phyloP scores from a whole-genome alignment of 78 protist genomes.

The Cavenderia fasciculata region DNA sequence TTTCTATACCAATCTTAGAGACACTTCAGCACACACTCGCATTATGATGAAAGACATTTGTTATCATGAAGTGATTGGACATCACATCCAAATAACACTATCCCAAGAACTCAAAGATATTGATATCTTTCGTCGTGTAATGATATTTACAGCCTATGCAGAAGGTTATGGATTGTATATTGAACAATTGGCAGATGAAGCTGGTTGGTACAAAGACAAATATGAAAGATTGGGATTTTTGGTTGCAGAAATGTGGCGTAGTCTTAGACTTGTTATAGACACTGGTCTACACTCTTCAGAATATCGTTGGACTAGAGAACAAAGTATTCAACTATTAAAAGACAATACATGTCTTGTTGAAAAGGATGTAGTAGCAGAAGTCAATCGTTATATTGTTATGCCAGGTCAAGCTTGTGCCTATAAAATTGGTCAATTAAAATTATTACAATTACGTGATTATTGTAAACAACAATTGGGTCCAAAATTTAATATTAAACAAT shows the following conservation, averaged over 20 bases:
- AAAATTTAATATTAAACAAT: constrained; percentile 30
- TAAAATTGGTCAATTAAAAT: constrained; percentile 64
- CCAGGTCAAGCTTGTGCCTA: constrained; percentile 76
- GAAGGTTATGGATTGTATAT: constrained; percentile 74
- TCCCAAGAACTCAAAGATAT: constrained; percentile 16
- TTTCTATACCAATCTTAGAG: constrained; percentile 23
- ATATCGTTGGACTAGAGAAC: constrained; percentile 51
- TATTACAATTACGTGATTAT: constrained; percentile 24
- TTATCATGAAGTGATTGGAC: constrained; percentile 56
- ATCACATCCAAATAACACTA: constrained; percentile 19
- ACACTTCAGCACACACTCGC: constrained; percentile 6
- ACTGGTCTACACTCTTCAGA: constrained; percentile 52
- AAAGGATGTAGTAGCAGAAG: constrained; percentile 37
- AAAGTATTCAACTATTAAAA: constrained; percentile 34
- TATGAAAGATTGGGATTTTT: constrained; percentile 54
- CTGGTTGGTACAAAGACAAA: constrained; percentile 43
- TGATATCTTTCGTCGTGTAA: constrained; percentile 18
- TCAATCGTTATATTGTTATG: constrained; percentile 64
- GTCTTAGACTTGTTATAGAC: constrained; percentile 28
- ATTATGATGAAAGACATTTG: constrained; percentile 8
- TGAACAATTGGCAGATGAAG: constrained; percentile 32
- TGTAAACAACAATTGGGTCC: constrained; percentile 10
- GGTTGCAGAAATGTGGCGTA: constrained; percentile 39
- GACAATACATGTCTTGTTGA: constrained; percentile 4
- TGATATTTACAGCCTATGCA: constrained; percentile 45